These are phyloP conservation scores for Paspalum vaginatum DNA, from an alignment of 176 grass and related monocot genomes.

Conservation along the genomic window DNA sequence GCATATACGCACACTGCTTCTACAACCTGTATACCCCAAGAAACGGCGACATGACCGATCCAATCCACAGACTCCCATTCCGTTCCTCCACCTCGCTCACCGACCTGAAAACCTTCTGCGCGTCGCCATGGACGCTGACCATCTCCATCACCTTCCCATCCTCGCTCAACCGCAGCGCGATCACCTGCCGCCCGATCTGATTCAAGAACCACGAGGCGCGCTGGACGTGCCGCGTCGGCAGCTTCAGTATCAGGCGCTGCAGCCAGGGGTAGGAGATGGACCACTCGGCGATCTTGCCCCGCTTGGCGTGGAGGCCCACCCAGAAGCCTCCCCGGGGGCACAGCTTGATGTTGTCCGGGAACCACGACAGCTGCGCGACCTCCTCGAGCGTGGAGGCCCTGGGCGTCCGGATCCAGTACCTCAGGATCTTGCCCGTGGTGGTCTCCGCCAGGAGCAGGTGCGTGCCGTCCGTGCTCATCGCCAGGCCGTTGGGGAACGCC, in stretches of 20 bases:
- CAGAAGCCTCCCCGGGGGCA: constrained; percentile 73
- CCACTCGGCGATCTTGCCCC: constrained; percentile 44
- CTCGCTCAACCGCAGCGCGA: constrained; percentile 39
- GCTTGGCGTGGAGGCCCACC: constrained; percentile 56
- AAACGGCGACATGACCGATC: constrained; percentile 55
- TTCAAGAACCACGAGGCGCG: constrained; percentile 1
- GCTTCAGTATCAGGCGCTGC: constrained; percentile 5
- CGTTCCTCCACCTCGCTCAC: constrained; percentile 57
- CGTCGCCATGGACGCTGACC: constrained; percentile 11
- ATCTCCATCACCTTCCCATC: constrained; percentile 41
- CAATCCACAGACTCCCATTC: constrained; percentile 50
- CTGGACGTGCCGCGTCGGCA: constrained; percentile 7
- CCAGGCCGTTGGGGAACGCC: constrained; percentile 65
- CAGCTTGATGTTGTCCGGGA: constrained; percentile 68
- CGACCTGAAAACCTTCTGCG: constrained; percentile 20
- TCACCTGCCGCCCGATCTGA: constrained; percentile 29
- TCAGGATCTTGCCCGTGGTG: constrained; percentile 50
- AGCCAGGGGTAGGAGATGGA: constrained; percentile 47
- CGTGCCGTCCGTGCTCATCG: constrained; percentile 54
- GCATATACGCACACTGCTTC: no score
- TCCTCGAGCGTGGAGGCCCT: constrained; percentile 29
- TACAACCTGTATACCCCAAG: constrained; percentile 34
- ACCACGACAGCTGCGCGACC: constrained; percentile 40
- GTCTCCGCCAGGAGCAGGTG: constrained; percentile 69
- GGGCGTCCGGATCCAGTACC: constrained; percentile 50